These are phyloP conservation scores for Saxispiralis lemnorum DNA, from an alignment of 495 filamentous ascomycete species.

Conservation along the genomic window DNA sequence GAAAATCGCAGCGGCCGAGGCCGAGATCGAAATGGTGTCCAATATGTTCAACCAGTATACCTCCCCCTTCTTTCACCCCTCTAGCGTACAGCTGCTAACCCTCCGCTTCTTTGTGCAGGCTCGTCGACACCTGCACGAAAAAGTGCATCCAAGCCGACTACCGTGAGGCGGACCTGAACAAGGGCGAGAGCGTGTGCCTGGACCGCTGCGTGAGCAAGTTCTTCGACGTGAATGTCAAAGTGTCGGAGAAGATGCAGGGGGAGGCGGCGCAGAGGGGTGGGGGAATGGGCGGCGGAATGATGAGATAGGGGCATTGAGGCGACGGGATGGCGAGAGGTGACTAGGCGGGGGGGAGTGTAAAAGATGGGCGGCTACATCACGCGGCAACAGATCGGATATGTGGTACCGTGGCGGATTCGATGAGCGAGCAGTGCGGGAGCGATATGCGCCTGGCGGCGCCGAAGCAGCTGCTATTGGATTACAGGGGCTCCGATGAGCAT, in stretches of 20 bases:
- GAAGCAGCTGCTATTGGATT: too few relatives aligned
- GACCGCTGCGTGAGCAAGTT: constrained; percentile 94
- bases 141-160: constrained; percentile 87
- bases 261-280: constrained; percentile 37
- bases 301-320: not conserved
- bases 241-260: constrained; percentile 64
- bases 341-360: not conserved
- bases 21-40: constrained; percentile 81
- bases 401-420: too few relatives aligned
- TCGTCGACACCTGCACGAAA: constrained; percentile 70
- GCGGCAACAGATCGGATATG: too few relatives aligned
- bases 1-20: constrained; percentile 88
- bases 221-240: constrained; percentile 92
- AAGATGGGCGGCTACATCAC: too few relatives aligned
- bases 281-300: constrained; percentile 16
- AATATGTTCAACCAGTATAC: constrained; percentile 89
- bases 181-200: constrained; percentile 93
- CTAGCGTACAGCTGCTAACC: not conserved
- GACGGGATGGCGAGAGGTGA: not conserved
- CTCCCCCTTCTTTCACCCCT: not conserved
- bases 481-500: too few relatives aligned
- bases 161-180: constrained; percentile 88
- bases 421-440: too few relatives aligned
- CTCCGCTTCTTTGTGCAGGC: constrained; percentile 30
- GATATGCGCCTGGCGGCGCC: too few relatives aligned